Base-by-base conservation (phyloP, 1,139 yeast species). In the Yamadazyma spencermartinsiae region DNA sequence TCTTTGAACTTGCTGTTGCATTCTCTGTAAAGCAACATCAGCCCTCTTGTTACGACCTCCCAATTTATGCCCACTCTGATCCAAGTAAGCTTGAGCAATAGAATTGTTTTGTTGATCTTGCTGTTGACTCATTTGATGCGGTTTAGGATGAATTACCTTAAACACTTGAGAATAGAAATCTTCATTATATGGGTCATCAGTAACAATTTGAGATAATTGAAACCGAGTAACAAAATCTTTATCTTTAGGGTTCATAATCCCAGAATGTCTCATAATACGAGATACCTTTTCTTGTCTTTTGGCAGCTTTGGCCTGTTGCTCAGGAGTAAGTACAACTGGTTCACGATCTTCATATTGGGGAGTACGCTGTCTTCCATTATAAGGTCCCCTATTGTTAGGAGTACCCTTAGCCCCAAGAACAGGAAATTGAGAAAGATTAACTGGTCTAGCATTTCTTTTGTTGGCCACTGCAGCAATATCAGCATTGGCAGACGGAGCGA, bases 1-100 rank as follows among this genome's bases (percentile, higher is more conserved):
- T 57, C 86, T 86, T 59, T 90, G 95, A 41, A 94, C 97, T 66
- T 92, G 98, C 58, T 90, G 96, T 68, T 92, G 98, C 97, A 92
- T 90, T 73, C 96, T 82, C 66, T 87, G 96, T 54, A 90, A 74
- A 1, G 97, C 97, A 50, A 90, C 85, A 61, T 88, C 96, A n/a
- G 94, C 92, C 57, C 96, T 75, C 67, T 86, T 82, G 53, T 80
- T 77, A 59, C 95, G 81, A 35, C 96, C 94, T 46, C 96, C 94
- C 43, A 86, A 71, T 64, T 94, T 80, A 59, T 88, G 95, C 35
- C 96, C 96, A 48, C 95, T 85, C 62, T 88, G 95, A 55, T 87
- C 95, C 60, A 92, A 72, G 56, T 94, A 90, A n/a, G 96, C 95
- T 58, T 87, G 89, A 12, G 97, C 97, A 69, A 90, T 85, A 18